These are phyloP conservation scores for Asterophora lycoperdoides DNA, from an alignment of 768 basidiomycete species.

Conservation along the genomic window DNA sequence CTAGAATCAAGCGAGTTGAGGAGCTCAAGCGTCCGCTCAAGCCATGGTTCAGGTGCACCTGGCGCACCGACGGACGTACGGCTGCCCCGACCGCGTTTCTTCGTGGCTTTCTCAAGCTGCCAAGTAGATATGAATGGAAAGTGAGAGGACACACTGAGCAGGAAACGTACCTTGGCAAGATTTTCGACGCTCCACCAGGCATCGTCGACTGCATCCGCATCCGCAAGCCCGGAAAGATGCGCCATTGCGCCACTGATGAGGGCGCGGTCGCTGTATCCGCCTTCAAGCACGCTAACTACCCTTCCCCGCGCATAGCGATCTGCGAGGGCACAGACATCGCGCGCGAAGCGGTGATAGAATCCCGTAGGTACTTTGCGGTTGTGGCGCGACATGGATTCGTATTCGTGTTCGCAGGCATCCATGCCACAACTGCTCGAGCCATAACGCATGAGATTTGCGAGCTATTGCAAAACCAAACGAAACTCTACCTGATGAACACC, in stretches of 20 bases:
- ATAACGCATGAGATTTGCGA: neutral
- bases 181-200: slow-evolving; percentile 67
- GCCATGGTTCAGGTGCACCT: slow-evolving; percentile 45
- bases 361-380: slow-evolving; percentile 81
- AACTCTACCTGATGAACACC: slow-evolving; percentile 77
- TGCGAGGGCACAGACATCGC: slow-evolving; percentile 63
- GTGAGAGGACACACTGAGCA: neutral
- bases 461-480: neutral
- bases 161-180: slow-evolving; percentile 45
- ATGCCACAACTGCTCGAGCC: slow-evolving; percentile 70
- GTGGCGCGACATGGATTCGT: slow-evolving; percentile 87
- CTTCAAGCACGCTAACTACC: slow-evolving; percentile 87
- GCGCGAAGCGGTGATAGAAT: slow-evolving; percentile 82
- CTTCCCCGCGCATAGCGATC: slow-evolving; percentile 61
- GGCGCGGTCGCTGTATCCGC: slow-evolving; percentile 91
- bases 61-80: slow-evolving; percentile 35
- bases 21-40: slow-evolving; percentile 50
- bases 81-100: slow-evolving; percentile 50
- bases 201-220: slow-evolving; percentile 33
- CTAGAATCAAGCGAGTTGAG: slow-evolving; percentile 41
- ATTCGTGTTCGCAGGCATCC: slow-evolving; percentile 93
- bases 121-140: neutral
- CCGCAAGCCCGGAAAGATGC: slow-evolving; percentile 67
- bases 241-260: slow-evolving; percentile 81
- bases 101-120: slow-evolving; percentile 63